Evolutionary conservation across 225 moss, liverwort and hornwort genomes (phyloP).

Genomic region (Polytrichum formosum): DNA sequence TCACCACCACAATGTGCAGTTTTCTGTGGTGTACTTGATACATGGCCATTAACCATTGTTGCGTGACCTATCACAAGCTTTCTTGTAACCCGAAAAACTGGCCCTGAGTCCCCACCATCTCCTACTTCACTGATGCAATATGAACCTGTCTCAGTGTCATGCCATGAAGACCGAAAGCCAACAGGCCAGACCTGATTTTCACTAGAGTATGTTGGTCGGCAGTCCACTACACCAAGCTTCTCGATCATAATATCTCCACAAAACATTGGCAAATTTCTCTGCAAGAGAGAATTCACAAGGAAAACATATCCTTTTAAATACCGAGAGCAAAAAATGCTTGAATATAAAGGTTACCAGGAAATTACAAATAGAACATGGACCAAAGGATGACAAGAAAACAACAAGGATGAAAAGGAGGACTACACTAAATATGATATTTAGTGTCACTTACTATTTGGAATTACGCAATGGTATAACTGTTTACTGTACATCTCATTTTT

Average conservation of each 20-base stretch:
- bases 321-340: too few relatives aligned
- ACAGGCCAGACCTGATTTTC: slow-evolving; percentile 72
- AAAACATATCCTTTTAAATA: background rate
- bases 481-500: too few relatives aligned
- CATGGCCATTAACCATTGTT: slow-evolving; percentile 21
- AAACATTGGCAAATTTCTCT: slow-evolving; percentile 64
- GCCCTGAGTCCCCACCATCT: slow-evolving; percentile 63
- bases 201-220: slow-evolving; percentile 53
- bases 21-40: slow-evolving; percentile 22
- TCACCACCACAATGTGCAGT: slow-evolving; percentile 8
- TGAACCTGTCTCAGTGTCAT: slow-evolving; percentile 78
- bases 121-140: slow-evolving; percentile 84
- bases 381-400: too few relatives aligned
- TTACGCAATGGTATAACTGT: too few relatives aligned
- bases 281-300: slow-evolving; percentile 15
- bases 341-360: too few relatives aligned
- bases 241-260: slow-evolving; percentile 80
- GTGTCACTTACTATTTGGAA: too few relatives aligned
- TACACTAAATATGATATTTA: too few relatives aligned
- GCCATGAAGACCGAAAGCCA: slow-evolving; percentile 80
- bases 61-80: slow-evolving; percentile 62
- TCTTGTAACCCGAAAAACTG: slow-evolving; percentile 78
- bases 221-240: slow-evolving; percentile 62
- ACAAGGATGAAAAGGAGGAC: too few relatives aligned
- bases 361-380: too few relatives aligned